phyloP scores from a whole-genome alignment of 257 asterid genomes.

The Pogostemon cablin region DNA sequence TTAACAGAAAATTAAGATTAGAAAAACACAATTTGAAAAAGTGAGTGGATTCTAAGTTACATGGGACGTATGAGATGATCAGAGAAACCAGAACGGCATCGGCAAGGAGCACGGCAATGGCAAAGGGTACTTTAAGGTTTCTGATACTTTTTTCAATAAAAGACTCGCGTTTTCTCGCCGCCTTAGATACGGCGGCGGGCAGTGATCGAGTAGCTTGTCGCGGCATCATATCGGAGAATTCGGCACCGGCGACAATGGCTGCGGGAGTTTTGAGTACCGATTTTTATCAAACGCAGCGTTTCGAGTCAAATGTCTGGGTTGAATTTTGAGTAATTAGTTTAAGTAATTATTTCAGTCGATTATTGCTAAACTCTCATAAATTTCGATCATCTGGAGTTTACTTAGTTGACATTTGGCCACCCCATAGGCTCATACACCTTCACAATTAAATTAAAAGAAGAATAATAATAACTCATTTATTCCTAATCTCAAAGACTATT shows the following conservation, averaged over 20 bases:
- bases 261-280: slow-evolving; percentile 9
- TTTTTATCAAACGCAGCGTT: slow-evolving; percentile 38
- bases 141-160: slow-evolving; percentile 29
- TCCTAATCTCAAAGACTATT: too few species aligned
- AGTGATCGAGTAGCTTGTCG: slow-evolving; percentile 44
- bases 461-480: too few species aligned
- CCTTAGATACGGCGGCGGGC: slow-evolving; percentile 36
- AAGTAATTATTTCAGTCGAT: too few species aligned
- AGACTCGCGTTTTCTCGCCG: slow-evolving; percentile 28
- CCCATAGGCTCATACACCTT: too few species aligned
- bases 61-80: slow-evolving; percentile 80
- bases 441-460: too few species aligned
- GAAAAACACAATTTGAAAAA: not conserved
- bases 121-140: slow-evolving; percentile 47
- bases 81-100: slow-evolving; percentile 70
- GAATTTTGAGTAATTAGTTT: not conserved
- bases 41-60: slow-evolving; percentile 43
- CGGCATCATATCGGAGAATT: slow-evolving; percentile 41
- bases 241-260: slow-evolving; percentile 32
- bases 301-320: slow-evolving; percentile 16
- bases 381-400: too few species aligned
- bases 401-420: too few species aligned
- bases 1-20: not conserved
- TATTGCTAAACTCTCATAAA: too few species aligned
- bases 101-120: slow-evolving; percentile 59